Evolutionary conservation across 1,284 basidiomycete genomes (phyloP).

Genomic region (Phenoliferia sp.): DNA sequence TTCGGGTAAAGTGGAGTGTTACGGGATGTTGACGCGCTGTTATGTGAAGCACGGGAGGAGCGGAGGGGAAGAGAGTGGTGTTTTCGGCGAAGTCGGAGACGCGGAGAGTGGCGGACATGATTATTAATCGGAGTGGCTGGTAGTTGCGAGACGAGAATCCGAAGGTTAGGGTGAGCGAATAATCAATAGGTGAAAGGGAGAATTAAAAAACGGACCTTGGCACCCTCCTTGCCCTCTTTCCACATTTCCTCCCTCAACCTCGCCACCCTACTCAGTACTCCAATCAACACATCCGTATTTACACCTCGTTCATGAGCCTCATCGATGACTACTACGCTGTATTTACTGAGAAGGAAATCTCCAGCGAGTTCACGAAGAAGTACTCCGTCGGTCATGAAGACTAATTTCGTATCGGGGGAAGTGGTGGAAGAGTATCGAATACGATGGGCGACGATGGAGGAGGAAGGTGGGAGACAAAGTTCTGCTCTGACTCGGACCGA

Average conservation of each 20-base stretch:
- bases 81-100: conserved; percentile 92
- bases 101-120: conserved; percentile 98
- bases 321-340: conserved; percentile 92
- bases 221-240: conserved; percentile 61
- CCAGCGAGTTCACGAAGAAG: conserved; percentile 84
- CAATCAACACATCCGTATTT: conserved; percentile 97
- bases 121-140: conserved; percentile 85
- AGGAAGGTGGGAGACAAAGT: conserved; percentile 60
- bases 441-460: conserved; percentile 84
- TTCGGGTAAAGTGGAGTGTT: conserved; percentile 85
- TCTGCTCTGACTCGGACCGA: conserved; percentile 86
- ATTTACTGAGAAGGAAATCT: conserved; percentile 84
- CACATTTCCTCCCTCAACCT: conserved; percentile 82
- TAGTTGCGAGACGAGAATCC: background rate
- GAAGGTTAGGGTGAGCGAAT: background rate
- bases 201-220: conserved; percentile 52
- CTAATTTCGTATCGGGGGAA: conserved; percentile 82
- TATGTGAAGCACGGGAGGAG: conserved; percentile 87
- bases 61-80: conserved; percentile 67
- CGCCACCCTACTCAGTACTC: conserved; percentile 86
- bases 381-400: conserved; percentile 99
- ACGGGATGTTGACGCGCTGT: conserved; percentile 91
- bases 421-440: conserved; percentile 96
- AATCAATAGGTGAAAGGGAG: background rate
- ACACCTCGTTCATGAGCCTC: conserved; percentile 98